Evolutionary conservation across 805 yeast species (phyloP), one percentile per base, ranked within the genome.

Genomic region (Yarrowia osloensis): DNA sequence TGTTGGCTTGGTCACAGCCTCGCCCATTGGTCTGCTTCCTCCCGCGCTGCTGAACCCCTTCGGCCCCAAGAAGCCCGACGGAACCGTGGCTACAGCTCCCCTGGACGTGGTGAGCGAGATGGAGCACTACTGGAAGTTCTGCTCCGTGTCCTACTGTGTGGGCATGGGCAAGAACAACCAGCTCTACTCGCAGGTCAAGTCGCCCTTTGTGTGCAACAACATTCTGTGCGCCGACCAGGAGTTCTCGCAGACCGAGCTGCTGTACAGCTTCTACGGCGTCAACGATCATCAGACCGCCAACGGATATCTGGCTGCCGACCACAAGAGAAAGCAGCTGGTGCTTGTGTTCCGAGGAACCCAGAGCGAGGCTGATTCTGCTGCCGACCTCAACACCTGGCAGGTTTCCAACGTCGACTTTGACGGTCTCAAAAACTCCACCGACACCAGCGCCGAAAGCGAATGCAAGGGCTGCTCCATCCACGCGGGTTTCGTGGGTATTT

Each of bases 51-150:
- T 54, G 61, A 35, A 17, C 44, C 44, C 44, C 11, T 37, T 54
- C 24, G 61, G 61, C 9, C 44, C 44, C 17, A 54, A 24, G 29
- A 37, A 29, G 22, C 24, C 61, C 31, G 61, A 54, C 21, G 61
- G 61, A 35, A 35, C 61, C 26, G 44, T 54, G 21, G 61, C 44
- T 1, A 4, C 2, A 4, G 61, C 61, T 24, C 44, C 61, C 17
- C 24, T 35, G 22, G 26, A 17, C 33, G 17, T n/a, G 2, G 44
- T 54, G 6, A 8, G n/a, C 44, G 61, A 54, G 22, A 54, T 54
- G 61, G 61, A 54, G 44, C 61, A 54, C 44, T 54, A 54, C 61
- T 54, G 61, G 61, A 54, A 54, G 61, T 54, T 35, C 44, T 54
- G 61, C 22, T 54, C 61, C 7, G 44, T 57, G 2, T 40, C 65